Percentiles rank a stretch among this genome's conserved stretches.
Evolutionary conservation across 1,284 basidiomycete species (phyloP).

Genomic region (Singerocomus inundabilis): DNA sequence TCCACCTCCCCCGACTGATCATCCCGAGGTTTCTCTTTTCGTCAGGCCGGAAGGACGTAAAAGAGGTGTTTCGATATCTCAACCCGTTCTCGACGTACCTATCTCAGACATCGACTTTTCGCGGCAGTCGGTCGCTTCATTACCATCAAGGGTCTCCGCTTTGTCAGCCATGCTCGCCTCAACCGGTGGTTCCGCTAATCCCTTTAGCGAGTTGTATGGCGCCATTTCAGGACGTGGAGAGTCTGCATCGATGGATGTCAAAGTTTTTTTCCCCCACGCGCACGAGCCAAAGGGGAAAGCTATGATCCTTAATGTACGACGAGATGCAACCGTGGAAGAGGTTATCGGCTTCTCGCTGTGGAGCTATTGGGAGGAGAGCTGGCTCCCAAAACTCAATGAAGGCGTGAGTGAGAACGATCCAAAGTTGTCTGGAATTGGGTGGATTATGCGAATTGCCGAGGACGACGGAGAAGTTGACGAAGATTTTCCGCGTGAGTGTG

Average conservation of each 20-base stretch:
- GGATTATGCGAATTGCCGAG: conserved; percentile 95
- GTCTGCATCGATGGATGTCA: conserved; percentile 62
- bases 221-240: conserved; percentile 75
- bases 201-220: conserved; percentile 80
- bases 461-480: conserved; percentile 98
- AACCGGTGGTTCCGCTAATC: conserved; percentile 62
- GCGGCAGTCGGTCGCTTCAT: conserved; percentile 47
- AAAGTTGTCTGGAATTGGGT: conserved; percentile 78
- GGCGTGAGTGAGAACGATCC: conserved; percentile 55
- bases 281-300: conserved; percentile 55
- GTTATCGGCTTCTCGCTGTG: conserved; percentile 92
- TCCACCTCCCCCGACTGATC: conserved; percentile 26
- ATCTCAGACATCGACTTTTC: conserved; percentile 46
- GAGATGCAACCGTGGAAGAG: conserved; percentile 92
- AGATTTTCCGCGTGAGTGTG: conserved; percentile 84
- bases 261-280: conserved; percentile 88
- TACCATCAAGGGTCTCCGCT: conserved; percentile 50
- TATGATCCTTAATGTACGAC: conserved; percentile 72
- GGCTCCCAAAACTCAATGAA: conserved; percentile 76
- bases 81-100: conserved; percentile 21
- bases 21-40: conserved; percentile 15
- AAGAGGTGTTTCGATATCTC: conserved; percentile 29
- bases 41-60: conserved; percentile 25
- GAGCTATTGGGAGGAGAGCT: conserved; percentile 87
- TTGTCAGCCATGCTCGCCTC: conserved; percentile 67